A percentile compares a stretch with the other conserved stretches of the same genome.
These are phyloP conservation scores for Scheffersomyces coipomensis DNA, from an alignment of 805 yeast species.

Conservation along the genomic window DNA sequence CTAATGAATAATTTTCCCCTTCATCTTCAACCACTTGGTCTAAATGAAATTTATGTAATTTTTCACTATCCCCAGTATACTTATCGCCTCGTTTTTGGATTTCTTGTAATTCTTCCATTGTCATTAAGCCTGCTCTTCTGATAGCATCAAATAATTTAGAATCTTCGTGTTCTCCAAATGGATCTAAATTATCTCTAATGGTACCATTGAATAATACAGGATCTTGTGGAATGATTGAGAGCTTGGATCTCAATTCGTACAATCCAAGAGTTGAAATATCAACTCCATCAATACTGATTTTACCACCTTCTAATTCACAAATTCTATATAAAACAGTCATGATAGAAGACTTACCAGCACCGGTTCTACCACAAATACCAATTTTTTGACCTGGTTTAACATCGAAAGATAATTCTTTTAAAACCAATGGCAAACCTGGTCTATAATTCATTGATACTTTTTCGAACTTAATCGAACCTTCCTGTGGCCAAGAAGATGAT, in stretches of 20 bases:
- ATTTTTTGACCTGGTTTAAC: slow-evolving; percentile 60
- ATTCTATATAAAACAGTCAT: slow-evolving; percentile 61
- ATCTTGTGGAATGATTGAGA: slow-evolving; percentile 66
- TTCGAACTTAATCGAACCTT: slow-evolving; percentile 44
- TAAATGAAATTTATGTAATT: slow-evolving; percentile 34
- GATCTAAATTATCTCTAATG: slow-evolving; percentile 57
- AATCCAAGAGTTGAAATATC: slow-evolving; percentile 51
- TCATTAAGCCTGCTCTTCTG: slow-evolving; percentile 51
- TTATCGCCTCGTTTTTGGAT: slow-evolving; percentile 9
- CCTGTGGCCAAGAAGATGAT: slow-evolving; percentile 44
- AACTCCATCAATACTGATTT: slow-evolving; percentile 51
- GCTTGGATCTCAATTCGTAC: slow-evolving; percentile 46
- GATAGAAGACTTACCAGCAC: slow-evolving; percentile 72
- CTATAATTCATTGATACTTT: slow-evolving; percentile 52
- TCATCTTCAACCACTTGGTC: slow-evolving; percentile 35
- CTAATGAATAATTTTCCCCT: slow-evolving; percentile 35
- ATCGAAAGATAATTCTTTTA: slow-evolving; percentile 40
- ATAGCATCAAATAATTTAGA: slow-evolving; percentile 53
- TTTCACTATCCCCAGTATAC: slow-evolving; percentile 6
- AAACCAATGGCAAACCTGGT: slow-evolving; percentile 54
- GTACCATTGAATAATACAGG: slow-evolving; percentile 60
- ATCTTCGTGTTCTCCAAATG: slow-evolving; percentile 50
- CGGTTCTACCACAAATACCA: slow-evolving; percentile 84
- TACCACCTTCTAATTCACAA: slow-evolving; percentile 46
- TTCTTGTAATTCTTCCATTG: slow-evolving; percentile 17